Percentiles rank a stretch among this genome's conserved stretches.
These are phyloP conservation scores for Cladosporium sp. DNA, from an alignment of 2,329 filamentous ascomycete genomes.

Conservation along the genomic window DNA sequence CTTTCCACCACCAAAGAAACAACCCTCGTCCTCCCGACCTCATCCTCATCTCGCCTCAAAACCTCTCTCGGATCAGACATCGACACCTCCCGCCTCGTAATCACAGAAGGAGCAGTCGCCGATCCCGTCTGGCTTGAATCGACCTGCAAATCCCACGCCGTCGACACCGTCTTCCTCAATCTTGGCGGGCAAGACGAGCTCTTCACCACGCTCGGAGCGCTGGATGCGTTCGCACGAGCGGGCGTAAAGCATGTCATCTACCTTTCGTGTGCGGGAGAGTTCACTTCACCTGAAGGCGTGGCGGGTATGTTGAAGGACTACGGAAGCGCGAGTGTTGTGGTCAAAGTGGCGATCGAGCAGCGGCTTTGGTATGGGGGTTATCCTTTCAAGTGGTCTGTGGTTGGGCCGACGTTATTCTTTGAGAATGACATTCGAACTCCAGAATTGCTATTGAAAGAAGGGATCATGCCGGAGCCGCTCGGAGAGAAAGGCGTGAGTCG, in stretches of 20 bases:
- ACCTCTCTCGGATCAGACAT: background rate
- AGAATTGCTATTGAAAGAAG: constrained; percentile 8
- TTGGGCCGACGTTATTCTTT: constrained; percentile 9
- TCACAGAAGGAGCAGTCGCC: constrained; percentile 4
- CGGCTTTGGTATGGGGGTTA: background rate
- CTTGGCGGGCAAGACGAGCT: constrained; percentile 1
- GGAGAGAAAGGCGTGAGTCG: constrained; percentile 13
- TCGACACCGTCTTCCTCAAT: constrained; percentile 1
- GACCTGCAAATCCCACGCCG: background rate
- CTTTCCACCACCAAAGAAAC: background rate
- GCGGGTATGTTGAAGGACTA: background rate
- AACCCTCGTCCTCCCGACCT: constrained; percentile 5
- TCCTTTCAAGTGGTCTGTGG: constrained; percentile 8
- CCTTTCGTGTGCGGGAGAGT: constrained; percentile 1
- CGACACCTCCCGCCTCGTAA: background rate
- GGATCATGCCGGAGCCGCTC: constrained; percentile 15
- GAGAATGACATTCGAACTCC: constrained; percentile 1
- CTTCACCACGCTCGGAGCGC: constrained; percentile 10
- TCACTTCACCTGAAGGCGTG: background rate
- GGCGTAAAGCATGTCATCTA: constrained; percentile 39
- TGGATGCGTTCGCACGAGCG: constrained; percentile 58
- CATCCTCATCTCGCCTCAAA: background rate
- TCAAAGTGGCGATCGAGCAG: constrained; percentile 5
- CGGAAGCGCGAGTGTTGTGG: background rate
- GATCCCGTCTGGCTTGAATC: constrained; percentile 2